These are phyloP conservation scores for Astraeus odoratus DNA, from an alignment of 768 basidiomycete species.

Conservation along the genomic window DNA sequence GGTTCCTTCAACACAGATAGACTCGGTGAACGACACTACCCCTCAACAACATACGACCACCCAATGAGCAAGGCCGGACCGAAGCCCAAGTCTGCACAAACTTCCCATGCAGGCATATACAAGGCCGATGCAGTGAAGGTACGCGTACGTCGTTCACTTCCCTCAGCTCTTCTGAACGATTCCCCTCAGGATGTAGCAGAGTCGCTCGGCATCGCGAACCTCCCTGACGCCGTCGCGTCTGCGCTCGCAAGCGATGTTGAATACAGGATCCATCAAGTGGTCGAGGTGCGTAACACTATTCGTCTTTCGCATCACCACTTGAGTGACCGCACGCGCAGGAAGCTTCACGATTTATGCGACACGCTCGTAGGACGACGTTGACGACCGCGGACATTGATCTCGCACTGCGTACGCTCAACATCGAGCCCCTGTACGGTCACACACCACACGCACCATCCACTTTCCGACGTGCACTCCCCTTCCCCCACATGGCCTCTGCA, in stretches of 20 bases:
- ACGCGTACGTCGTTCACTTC: constrained; percentile 14
- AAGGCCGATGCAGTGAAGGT: constrained; percentile 61
- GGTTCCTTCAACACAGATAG: no score
- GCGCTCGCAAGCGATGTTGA: constrained; percentile 94
- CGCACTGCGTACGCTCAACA: constrained; percentile 89
- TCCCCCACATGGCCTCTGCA: constrained; percentile 36
- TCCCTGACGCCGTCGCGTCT: constrained; percentile 75
- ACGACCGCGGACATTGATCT: constrained; percentile 89
- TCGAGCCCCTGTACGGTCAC: constrained; percentile 86
- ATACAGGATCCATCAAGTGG: constrained; percentile 90
- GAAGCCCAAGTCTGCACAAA: constrained; percentile 40
- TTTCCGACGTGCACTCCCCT: constrained; percentile 40
- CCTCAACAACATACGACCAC: no score
- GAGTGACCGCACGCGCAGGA: constrained; percentile 38
- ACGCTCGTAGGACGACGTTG: constrained; percentile 85
- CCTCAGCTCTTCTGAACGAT: constrained; percentile 6
- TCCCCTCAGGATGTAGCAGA: constrained; percentile 80
- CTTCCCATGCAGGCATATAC: constrained; percentile 53
- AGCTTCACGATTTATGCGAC: constrained; percentile 94
- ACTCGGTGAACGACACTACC: no score
- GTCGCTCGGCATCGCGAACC: constrained; percentile 64
- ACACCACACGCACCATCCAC: constrained; percentile 26
- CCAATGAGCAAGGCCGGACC: constrained; percentile 38
- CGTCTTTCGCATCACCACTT: not conserved
- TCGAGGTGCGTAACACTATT: constrained; percentile 53